Evolutionary conservation across 768 basidiomycete genomes (phyloP).

Genomic region (Kwoniella europaea): DNA sequence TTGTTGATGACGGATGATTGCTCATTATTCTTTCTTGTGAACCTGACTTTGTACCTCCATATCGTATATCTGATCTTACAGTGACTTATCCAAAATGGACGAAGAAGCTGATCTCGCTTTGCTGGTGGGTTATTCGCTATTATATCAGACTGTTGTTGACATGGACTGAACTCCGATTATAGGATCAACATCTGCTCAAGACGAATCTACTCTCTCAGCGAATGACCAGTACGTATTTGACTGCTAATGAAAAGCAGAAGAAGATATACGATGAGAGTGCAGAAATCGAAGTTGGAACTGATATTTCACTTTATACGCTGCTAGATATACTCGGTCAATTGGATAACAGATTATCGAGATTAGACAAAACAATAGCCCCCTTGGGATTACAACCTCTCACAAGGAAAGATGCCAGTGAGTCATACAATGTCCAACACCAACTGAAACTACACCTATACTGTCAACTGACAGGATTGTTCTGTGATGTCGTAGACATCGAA

Average conservation of each 20-base stretch:
- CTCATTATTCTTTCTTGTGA: background rate
- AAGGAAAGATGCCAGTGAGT: conserved; percentile 53
- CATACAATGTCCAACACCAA: too few relatives aligned
- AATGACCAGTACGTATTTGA: conserved; percentile 48
- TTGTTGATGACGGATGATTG: background rate
- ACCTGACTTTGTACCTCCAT: background rate
- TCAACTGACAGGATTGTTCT: too few relatives aligned
- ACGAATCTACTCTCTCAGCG: conserved; percentile 55
- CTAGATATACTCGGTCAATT: conserved; percentile 52
- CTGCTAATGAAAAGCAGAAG: background rate
- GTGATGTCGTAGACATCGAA: conserved; percentile 43
- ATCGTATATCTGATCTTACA: too few relatives aligned
- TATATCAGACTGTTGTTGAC: background rate
- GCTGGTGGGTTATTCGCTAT: conserved; percentile 28
- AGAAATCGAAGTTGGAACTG: background rate
- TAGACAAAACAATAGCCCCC: conserved; percentile 57
- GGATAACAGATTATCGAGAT: conserved; percentile 49
- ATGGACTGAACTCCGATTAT: background rate
- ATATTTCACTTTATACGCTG: background rate
- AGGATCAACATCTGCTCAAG: conserved; percentile 57
- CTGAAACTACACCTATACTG: too few relatives aligned
- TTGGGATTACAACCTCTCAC: conserved; percentile 53
- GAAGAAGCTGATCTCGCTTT: conserved; percentile 56
- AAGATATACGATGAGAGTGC: background rate
- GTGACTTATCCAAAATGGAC: conserved; percentile 40